phyloP scores from a whole-genome alignment of 768 basidiomycete genomes.

The Chalciporus piperatus region DNA sequence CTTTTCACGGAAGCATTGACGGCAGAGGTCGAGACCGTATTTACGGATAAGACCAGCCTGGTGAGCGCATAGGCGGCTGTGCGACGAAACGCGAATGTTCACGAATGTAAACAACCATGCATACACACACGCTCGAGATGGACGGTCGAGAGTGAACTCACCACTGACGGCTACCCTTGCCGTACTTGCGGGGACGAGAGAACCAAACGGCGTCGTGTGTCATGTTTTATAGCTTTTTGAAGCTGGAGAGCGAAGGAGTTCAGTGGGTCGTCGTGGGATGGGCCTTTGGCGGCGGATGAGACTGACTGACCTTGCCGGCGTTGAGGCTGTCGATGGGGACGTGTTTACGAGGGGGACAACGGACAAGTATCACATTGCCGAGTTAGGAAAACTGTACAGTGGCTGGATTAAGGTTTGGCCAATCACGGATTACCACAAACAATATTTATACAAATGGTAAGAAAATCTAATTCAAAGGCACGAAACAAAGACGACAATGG shows the following conservation, averaged over 20 bases:
- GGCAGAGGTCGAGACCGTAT: constrained; percentile 95
- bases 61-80: constrained; percentile 92
- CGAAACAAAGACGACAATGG: too few relatives aligned
- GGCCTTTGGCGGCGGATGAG: not conserved
- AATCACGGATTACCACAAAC: not conserved
- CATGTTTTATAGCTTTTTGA: constrained; percentile 54
- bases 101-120: not conserved
- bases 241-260: not conserved
- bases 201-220: constrained; percentile 99
- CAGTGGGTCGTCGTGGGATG: not conserved
- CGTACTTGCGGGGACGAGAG: constrained; percentile 91
- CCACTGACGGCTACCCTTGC: constrained; percentile 96
- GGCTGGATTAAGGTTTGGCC: constrained; percentile 21
- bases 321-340: constrained; percentile 7
- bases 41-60: constrained; percentile 98
- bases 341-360: not conserved
- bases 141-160: constrained; percentile 39
- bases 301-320: constrained; percentile 21
- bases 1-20: constrained; percentile 98
- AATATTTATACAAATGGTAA: not conserved
- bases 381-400: constrained; percentile 25
- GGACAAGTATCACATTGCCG: not conserved
- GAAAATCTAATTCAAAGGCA: too few relatives aligned
- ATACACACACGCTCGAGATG: too few relatives aligned
- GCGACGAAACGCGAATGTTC: not conserved